Evolutionary conservation across 306 rosid genomes (phyloP), one percentile per base, ranked within the genome.

Genomic region (Calophaca sinica): DNA sequence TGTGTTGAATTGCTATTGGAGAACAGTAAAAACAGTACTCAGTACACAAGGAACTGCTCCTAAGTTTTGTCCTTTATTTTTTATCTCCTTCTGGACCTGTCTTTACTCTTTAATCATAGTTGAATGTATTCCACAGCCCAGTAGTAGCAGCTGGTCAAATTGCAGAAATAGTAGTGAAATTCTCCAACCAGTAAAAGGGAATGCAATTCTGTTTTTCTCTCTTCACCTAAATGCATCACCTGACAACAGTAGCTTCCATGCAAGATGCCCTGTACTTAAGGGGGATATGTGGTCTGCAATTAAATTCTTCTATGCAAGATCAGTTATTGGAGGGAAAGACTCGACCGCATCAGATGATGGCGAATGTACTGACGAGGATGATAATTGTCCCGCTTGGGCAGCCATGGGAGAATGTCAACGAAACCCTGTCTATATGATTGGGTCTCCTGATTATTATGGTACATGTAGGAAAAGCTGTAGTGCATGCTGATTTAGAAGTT

Each of bases 361-460:
- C 6, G 92, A 85, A 8, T 91, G 98, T 78, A 70, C 64, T 1
- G 97, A 93, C 68, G 89, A 88, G 71, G 94, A 88, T 52, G 73
- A 81, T 15, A 86, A 39, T 60, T 93, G 97, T 42, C 67, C 86
- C 7, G 62, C 68, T 31, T 93, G 97, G 98, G 98, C 92, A 15
- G 86, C 88, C 76, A 51, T 44, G 5, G 97, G 98, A 65, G 97
- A 93, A 79, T 93, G 98, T 76, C 78, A 87, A 79, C 42, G 84
- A 66, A 93, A 93, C 51, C 90, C 96, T 1, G 92, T 91, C 2
- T 93, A 79, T 88, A 93, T 93, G 98, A 61, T 91, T 46, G 98
- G 98, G 51, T 88, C 98, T 46, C 88, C 88, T 15, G 98, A 93
- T 88, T 93, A 93, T 77, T 89, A 84, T 68, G 98, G 98, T 26